Evolutionary conservation across 1,284 basidiomycete species (phyloP), one percentile per base, ranked within the genome.

Genomic region (Clitocybe nebularis): DNA sequence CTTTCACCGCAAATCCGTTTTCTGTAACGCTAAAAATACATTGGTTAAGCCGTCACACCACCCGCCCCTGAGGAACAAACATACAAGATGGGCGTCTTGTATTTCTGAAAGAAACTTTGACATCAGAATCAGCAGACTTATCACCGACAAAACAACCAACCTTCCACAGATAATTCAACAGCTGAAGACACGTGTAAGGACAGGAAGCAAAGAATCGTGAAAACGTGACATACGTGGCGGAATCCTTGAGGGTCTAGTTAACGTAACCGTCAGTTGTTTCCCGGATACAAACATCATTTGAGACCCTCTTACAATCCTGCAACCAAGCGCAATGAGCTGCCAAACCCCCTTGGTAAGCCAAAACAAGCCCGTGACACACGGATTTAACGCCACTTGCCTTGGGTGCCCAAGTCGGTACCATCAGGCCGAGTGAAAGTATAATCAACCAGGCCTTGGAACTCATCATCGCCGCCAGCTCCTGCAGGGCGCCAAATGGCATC

Each of bases 1-100:
- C 75, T 57, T 83, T 85, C 48, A 85, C 79, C 4, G 84, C 76
- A 58, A 86, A 89, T 0, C 85, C 84, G 55, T 86, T 86, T 64
- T 87, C 82, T 4, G 81, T 86, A 23, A 84, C 75, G 52, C 77
- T 81, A 33, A 19, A 9, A 19, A 32, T 34, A 4, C 35, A 29
- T 26, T 26, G 7, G 23, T 13, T 37, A 25, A 39, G 14, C 34
- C 24, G 38, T 28, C n/a, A 22, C 26, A 10, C 14, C 11, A 26
- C 4, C 38, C 9, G 24, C 10, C 11, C 17, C 39, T n/a, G n/a
- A 5, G 29, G 22, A 28, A 21, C 25, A 2, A 38, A 56, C 73
- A 43, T 48, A 77, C 78, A 79, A 86, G 52, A 89, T 88, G 0
- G 85, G 84, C 45, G 71, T 68, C 47, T 77, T 69, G 66, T 89